Conservation (phyloP, 1,284 basidiomycete species). For the Boletus holoroseus region DNA sequence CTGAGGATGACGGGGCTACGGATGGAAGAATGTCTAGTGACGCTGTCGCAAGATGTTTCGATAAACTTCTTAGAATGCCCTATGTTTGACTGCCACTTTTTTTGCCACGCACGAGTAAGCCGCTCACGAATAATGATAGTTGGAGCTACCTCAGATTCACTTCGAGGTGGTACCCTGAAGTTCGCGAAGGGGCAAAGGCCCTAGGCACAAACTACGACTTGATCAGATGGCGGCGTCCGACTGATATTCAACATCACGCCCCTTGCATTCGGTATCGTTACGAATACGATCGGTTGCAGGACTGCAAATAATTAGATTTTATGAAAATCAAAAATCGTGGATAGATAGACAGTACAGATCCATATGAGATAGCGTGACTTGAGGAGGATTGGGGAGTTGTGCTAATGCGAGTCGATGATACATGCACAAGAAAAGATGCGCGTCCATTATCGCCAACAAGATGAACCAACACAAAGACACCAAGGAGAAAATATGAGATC, state of each 20-base stretch:
- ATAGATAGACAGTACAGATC: constrained; percentile 18
- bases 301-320: constrained; percentile 3
- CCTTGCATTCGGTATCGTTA: background rate
- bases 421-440: constrained; percentile 16
- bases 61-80: background rate
- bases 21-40: background rate
- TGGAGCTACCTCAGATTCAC: background rate
- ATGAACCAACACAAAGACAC: constrained; percentile 4
- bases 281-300: background rate
- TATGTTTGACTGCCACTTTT: background rate
- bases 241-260: background rate
- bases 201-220: background rate
- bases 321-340: constrained; percentile 10
- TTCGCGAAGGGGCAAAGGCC: background rate
- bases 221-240: background rate
- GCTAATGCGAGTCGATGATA: constrained; percentile 17
- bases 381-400: constrained; percentile 2
- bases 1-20: too few species aligned
- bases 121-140: background rate
- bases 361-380: constrained; percentile 13
- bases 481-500: constrained; percentile 2
- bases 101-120: background rate
- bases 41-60: background rate
- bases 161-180: too few species aligned
- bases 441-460: constrained; percentile 24